A percentile compares a stretch with the other conserved stretches of the same genome.
These are phyloP conservation scores for Candida freyschussii DNA, from an alignment of 1,139 yeast species.

Conservation along the genomic window DNA sequence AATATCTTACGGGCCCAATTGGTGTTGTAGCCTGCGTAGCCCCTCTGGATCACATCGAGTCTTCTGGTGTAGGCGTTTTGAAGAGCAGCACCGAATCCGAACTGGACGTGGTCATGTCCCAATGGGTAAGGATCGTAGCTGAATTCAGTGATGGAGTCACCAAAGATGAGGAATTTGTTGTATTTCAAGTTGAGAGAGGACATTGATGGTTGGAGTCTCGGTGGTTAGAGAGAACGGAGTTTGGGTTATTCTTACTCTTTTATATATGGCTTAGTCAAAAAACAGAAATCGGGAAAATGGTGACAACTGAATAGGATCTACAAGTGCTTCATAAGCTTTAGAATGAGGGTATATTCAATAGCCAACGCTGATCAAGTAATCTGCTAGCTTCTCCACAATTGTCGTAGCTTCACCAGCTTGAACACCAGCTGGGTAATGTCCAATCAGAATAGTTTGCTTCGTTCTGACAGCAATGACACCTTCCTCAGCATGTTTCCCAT, in stretches of 20 bases:
- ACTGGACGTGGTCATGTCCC: slow-evolving; percentile 28
- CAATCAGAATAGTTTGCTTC: slow-evolving; percentile 84
- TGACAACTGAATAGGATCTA: too few species aligned
- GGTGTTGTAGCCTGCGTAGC: slow-evolving; percentile 59
- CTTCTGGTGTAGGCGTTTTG: slow-evolving; percentile 43
- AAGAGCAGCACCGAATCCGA: slow-evolving; percentile 49
- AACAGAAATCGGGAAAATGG: too few species aligned
- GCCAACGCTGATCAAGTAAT: slow-evolving; percentile 82
- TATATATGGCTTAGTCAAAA: too few species aligned
- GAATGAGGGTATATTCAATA: slow-evolving; percentile 53
- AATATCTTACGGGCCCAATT: slow-evolving; percentile 45
- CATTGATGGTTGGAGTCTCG: too few species aligned
- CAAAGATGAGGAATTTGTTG: slow-evolving; percentile 54
- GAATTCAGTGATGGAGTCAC: slow-evolving; percentile 65
- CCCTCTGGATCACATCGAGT: slow-evolving; percentile 54
- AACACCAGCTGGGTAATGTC: slow-evolving; percentile 89
- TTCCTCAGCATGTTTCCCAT: slow-evolving; percentile 84
- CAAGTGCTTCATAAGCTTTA: too few species aligned
- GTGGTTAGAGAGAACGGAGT: too few species aligned
- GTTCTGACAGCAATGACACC: slow-evolving; percentile 92
- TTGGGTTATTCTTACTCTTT: too few species aligned
- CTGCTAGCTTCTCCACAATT: slow-evolving; percentile 92
- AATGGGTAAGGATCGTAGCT: slow-evolving; percentile 32
- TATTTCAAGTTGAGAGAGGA: too few species aligned
- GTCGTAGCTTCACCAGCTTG: slow-evolving; percentile 95